These are phyloP conservation scores for Beta corolliflora DNA, from an alignment of 179 eudicot species.

Conservation along the genomic window DNA sequence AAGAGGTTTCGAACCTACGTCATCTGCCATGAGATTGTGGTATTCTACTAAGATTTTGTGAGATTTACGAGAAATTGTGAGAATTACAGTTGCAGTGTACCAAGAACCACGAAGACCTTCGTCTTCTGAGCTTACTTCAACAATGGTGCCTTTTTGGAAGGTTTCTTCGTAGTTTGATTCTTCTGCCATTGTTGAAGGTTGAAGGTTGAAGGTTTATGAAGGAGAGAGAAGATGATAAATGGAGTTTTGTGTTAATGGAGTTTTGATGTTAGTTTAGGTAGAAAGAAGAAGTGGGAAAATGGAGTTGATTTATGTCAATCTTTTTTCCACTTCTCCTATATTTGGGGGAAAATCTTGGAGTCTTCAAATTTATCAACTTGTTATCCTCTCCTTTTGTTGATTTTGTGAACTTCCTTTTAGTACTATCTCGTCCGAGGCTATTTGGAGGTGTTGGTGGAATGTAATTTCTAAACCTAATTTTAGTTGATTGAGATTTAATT, in stretches of 20 bases:
- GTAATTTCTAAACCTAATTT: no score
- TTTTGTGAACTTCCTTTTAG: no score
- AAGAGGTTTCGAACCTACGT: conserved; percentile 30
- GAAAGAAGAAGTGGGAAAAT: no score
- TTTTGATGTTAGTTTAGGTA: no score
- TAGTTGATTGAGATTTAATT: no score
- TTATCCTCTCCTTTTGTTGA: no score
- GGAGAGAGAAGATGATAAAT: conserved; percentile 1
- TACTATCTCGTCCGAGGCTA: no score
- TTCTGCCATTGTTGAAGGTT: conserved; percentile 10
- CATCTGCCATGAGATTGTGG: conserved; percentile 45
- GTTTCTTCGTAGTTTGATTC: conserved; percentile 24
- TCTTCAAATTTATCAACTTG: no score
- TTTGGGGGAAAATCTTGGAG: no score
- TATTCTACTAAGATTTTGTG: conserved; percentile 49
- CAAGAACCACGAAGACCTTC: conserved; percentile 67
- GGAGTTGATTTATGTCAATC: neutral
- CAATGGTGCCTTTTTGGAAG: conserved; percentile 44
- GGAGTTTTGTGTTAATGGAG: neutral
- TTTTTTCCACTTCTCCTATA: neutral
- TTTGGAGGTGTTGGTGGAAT: no score
- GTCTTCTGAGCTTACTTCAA: conserved; percentile 63
- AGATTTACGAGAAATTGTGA: no score
- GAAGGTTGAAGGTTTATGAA: no score
- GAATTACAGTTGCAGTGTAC: conserved; percentile 64